phyloP scores from a whole-genome alignment of 139 green algal species.

The Chlorella sp. region DNA sequence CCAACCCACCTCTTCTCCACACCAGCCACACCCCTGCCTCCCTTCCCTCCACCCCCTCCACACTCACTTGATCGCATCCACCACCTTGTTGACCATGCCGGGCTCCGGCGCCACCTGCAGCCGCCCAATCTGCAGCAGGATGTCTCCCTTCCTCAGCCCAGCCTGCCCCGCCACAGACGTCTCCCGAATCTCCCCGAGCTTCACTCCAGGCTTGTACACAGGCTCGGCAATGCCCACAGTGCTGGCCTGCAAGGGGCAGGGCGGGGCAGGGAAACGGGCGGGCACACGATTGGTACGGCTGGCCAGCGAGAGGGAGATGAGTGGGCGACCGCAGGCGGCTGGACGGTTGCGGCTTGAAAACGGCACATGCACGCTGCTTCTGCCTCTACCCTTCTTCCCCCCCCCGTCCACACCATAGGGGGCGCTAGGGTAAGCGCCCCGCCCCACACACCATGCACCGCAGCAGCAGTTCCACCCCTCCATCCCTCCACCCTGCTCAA shows the following conservation, averaged over 20 bases:
- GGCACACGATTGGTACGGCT: not conserved
- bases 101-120: conserved; percentile 46
- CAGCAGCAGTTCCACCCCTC: no score
- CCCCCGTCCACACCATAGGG: no score
- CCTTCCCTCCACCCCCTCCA: not conserved
- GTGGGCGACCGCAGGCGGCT: no score
- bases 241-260: conserved; percentile 57
- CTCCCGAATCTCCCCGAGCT: conserved; percentile 66
- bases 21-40: not conserved
- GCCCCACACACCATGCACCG: no score
- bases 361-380: no score
- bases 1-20: not conserved
- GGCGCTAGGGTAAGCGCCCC: no score
- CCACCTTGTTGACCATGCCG: conserved; percentile 57
- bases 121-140: conserved; percentile 76
- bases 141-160: conserved; percentile 78
- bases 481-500: no score
- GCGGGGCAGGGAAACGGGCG: not conserved
- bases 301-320: not conserved
- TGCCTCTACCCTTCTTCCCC: no score
- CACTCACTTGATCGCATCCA: conserved; percentile 69
- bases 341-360: no score
- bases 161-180: conserved; percentile 62
- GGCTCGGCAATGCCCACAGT: conserved; percentile 76
- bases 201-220: conserved; percentile 80